Percentiles rank a stretch among this genome's conserved stretches.
phyloP scores from a whole-genome alignment of 2,329 filamentous ascomycete genomes.

The Fusarium sulawesiense region DNA sequence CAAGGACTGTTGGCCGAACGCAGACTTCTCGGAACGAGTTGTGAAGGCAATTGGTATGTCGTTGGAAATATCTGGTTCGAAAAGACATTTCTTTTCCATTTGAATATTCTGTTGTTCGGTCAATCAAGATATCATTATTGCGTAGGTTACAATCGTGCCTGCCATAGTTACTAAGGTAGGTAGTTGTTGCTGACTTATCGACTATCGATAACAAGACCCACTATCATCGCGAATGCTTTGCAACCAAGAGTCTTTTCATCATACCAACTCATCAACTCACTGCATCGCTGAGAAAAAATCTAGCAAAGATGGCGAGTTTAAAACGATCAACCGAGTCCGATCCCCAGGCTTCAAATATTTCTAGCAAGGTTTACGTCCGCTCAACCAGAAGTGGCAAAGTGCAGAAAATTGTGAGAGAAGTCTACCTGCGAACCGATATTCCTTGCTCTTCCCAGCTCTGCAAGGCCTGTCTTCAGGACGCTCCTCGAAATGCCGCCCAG shows the following conservation, averaged over 20 bases:
- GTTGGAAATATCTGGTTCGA: not conserved
- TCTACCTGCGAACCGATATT: constrained; percentile 96
- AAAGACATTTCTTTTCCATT: not conserved
- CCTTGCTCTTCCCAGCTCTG: constrained; percentile 96
- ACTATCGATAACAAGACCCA: constrained; percentile 51
- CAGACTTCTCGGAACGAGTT: not conserved
- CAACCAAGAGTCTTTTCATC: constrained; percentile 39
- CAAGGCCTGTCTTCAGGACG: constrained; percentile 76
- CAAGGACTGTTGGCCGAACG: not conserved
- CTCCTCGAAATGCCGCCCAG: constrained; percentile 82
- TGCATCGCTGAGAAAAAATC: constrained; percentile 2
- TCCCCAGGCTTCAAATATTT: constrained; percentile 76
- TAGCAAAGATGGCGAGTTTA: constrained; percentile 69
- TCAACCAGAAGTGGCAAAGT: constrained; percentile 97
- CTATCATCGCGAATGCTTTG: constrained; percentile 40
- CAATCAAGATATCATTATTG: not conserved
- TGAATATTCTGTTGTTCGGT: not conserved
- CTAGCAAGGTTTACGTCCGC: constrained; percentile 94
- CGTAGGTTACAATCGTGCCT: not conserved
- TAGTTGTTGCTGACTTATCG: constrained; percentile 40
- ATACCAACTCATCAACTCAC: constrained; percentile 17
- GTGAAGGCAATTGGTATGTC: not conserved
- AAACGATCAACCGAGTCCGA: constrained; percentile 68
- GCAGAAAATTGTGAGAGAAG: constrained; percentile 97
- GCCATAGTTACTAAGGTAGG: not conserved